phyloP scores from a whole-genome alignment of 768 basidiomycete genomes.

The Russula vinacea region DNA sequence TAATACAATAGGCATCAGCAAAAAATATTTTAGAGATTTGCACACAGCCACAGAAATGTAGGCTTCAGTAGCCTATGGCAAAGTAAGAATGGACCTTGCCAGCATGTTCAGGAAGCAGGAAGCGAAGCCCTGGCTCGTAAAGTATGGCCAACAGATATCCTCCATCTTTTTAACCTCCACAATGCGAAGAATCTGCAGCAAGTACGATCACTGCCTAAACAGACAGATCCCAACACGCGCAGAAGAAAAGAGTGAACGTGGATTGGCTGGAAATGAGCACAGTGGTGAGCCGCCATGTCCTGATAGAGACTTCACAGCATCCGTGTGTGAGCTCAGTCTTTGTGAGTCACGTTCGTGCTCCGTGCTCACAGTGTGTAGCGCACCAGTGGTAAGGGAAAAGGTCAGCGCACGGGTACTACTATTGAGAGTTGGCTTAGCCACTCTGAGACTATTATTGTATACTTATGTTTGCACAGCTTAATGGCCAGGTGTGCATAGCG shows the following conservation, averaged over 20 bases:
- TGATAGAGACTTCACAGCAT: slow-evolving; percentile 97
- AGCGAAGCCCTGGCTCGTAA: slow-evolving; percentile 88
- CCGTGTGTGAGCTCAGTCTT: slow-evolving; percentile 84
- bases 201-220: slow-evolving; percentile 5
- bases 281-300: slow-evolving; percentile 99
- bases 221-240: neutral
- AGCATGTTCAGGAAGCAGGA: slow-evolving; percentile 94
- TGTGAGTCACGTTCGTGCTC: too few relatives aligned
- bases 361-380: too few relatives aligned
- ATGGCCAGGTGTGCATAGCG: too few relatives aligned
- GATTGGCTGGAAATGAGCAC: slow-evolving; percentile 98
- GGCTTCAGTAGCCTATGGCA: too few relatives aligned
- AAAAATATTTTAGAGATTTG: too few relatives aligned
- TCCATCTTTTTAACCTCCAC: slow-evolving; percentile 91
- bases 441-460: too few relatives aligned
- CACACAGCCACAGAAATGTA: too few relatives aligned
- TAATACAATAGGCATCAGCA: too few relatives aligned
- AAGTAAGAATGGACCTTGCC: slow-evolving; percentile 67
- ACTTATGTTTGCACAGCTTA: too few relatives aligned
- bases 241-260: slow-evolving; percentile 60
- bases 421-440: too few relatives aligned
- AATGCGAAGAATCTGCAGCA: slow-evolving; percentile 87
- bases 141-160: slow-evolving; percentile 96
- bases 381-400: too few relatives aligned
- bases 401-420: too few relatives aligned